Percentiles rank a stretch among this genome's conserved stretches.
Conservation (phyloP, 208 protist species). For the Giardia muris region DNA sequence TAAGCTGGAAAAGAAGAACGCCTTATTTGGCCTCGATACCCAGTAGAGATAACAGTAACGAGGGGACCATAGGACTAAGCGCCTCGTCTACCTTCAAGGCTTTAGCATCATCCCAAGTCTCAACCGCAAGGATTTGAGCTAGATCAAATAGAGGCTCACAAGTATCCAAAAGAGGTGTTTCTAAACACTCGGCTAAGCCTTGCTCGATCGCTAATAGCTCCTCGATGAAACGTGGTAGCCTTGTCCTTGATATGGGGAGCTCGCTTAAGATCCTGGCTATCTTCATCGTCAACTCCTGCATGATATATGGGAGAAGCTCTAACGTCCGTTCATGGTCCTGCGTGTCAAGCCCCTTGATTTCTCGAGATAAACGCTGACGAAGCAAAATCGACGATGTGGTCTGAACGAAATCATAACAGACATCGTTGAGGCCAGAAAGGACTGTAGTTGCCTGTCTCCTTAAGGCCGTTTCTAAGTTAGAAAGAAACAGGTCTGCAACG, state of each 20-base stretch:
- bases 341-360: background rate
- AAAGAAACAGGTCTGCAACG: background rate
- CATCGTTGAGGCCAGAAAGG: background rate
- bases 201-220: background rate
- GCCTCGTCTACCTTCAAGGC: background rate
- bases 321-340: background rate
- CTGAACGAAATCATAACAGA: background rate
- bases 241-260: background rate
- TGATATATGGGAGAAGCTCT: background rate
- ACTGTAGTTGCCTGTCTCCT: background rate
- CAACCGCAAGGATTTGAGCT: background rate
- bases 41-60: background rate
- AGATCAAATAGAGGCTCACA: background rate
- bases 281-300: background rate
- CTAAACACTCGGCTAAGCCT: background rate
- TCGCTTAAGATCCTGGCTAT: background rate
- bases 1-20: too few relatives aligned
- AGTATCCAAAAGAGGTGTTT: background rate
- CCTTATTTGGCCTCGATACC: too few relatives aligned
- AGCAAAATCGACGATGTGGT: background rate
- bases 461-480: background rate
- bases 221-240: background rate
- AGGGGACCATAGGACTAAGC: background rate
- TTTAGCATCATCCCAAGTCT: background rate
- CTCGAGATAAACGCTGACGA: background rate